phyloP scores from a whole-genome alignment of 805 yeast genomes.

The Nakazawaea ishiwadae region DNA sequence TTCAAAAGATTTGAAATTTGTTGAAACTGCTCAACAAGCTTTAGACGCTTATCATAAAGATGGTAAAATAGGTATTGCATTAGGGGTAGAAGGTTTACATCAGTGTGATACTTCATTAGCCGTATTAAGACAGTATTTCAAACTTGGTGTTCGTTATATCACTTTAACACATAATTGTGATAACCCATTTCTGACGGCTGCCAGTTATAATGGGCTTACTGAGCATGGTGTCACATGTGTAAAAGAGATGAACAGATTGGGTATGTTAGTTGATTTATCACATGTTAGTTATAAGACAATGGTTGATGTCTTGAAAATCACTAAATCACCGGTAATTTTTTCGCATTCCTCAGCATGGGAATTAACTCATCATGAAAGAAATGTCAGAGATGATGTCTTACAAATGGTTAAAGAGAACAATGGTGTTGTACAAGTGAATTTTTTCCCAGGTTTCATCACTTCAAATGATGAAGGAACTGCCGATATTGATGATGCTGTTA shows the following conservation, averaged over 20 bases:
- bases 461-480: conserved; percentile 16
- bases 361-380: conserved; percentile 32
- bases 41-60: conserved; percentile 24
- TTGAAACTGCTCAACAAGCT: conserved; percentile 36
- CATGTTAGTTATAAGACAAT: conserved; percentile 45
- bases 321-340: conserved; percentile 38
- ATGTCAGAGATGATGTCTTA: conserved; percentile 39
- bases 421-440: conserved; percentile 40
- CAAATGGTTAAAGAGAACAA: conserved; percentile 28
- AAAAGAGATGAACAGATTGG: conserved; percentile 43
- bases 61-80: conserved; percentile 32
- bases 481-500: conserved; percentile 38
- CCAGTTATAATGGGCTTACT: conserved; percentile 38
- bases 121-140: conserved; percentile 35
- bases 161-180: conserved; percentile 45
- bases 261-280: conserved; percentile 44
- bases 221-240: conserved; percentile 34
- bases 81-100: conserved; percentile 44
- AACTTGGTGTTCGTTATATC: conserved; percentile 40
- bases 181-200: conserved; percentile 45
- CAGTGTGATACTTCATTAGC: conserved; percentile 37
- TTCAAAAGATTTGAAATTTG: conserved; percentile 34
- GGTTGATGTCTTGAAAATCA: conserved; percentile 32
- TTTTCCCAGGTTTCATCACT: conserved; percentile 32
- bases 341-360: conserved; percentile 37